A percentile compares a stretch with the other conserved stretches of the same genome.
Evolutionary conservation across 2,329 filamentous ascomycete genomes (phyloP).

Genomic region (Colletotrichum liriopes): DNA sequence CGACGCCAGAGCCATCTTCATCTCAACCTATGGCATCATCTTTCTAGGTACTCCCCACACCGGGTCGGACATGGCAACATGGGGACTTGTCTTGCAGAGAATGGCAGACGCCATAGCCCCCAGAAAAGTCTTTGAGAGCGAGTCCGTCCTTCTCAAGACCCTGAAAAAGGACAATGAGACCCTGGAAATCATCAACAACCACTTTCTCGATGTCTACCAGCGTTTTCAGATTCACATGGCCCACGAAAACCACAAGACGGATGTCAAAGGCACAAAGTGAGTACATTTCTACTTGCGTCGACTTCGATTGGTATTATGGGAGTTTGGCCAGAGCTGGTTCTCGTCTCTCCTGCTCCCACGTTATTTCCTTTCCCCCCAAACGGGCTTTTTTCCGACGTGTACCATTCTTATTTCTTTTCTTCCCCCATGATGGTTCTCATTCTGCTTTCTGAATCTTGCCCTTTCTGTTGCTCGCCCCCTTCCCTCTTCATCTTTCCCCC

Average conservation of each 20-base stretch:
- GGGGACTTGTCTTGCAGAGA: slow-evolving; percentile 77
- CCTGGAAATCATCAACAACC: slow-evolving; percentile 80
- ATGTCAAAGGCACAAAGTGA: slow-evolving; percentile 74
- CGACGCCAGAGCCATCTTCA: slow-evolving; percentile 77
- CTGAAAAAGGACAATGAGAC: slow-evolving; percentile 83
- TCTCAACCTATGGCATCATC: slow-evolving; percentile 83
- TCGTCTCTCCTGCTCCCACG: neutral
- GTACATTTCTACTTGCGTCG: slow-evolving; percentile 41
- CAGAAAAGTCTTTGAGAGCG: slow-evolving; percentile 76
- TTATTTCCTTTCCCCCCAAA: neutral
- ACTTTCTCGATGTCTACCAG: slow-evolving; percentile 80
- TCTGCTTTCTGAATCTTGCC: neutral
- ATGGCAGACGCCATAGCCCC: slow-evolving; percentile 78
- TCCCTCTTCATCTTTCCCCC: neutral
- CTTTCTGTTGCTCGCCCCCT: no score
- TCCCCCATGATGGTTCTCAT: neutral
- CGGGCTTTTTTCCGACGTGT: neutral
- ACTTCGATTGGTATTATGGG: neutral
- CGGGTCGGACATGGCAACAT: slow-evolving; percentile 78
- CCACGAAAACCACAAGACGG: slow-evolving; percentile 81
- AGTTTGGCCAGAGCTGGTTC: neutral
- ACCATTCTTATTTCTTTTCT: neutral
- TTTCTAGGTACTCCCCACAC: slow-evolving; percentile 85
- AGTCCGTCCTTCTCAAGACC: slow-evolving; percentile 77
- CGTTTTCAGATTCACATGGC: slow-evolving; percentile 83